phyloP scores from a whole-genome alignment of 495 filamentous ascomycete genomes.

The Penicillium lividum region DNA sequence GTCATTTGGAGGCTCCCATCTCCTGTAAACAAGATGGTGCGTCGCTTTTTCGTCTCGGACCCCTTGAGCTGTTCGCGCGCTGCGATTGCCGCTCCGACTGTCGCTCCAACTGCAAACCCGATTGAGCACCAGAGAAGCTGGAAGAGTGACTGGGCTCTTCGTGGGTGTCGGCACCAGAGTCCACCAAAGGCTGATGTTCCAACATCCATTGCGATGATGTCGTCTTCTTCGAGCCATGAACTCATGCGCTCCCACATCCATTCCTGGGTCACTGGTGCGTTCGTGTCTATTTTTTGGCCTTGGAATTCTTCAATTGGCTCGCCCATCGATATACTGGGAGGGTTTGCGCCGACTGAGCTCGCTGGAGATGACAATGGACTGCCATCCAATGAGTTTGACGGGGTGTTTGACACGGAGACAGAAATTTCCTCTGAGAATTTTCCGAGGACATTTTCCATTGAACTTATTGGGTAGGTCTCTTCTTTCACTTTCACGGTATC shows the following conservation, averaged over 20 bases:
- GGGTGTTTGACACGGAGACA: not conserved
- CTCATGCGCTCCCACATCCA: conserved; percentile 13
- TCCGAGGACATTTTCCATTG: conserved; percentile 7
- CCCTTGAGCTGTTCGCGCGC: conserved; percentile 11
- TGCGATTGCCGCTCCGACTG: conserved; percentile 15
- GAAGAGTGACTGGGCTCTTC: conserved; percentile 7
- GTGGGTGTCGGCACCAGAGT: conserved; percentile 9
- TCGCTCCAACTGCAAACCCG: conserved; percentile 15
- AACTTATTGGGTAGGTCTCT: not conserved
- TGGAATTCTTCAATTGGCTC: not conserved
- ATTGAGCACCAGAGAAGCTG: conserved; percentile 19
- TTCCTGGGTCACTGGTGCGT: conserved; percentile 10
- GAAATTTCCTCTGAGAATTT: conserved; percentile 6
- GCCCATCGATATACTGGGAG: not conserved
- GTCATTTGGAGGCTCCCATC: conserved; percentile 81
- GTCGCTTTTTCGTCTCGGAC: conserved; percentile 34
- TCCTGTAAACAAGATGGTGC: conserved; percentile 68
- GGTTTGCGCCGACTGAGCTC: not conserved
- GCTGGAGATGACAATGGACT: not conserved
- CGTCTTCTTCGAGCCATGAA: conserved; percentile 18
- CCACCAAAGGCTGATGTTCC: conserved; percentile 14
- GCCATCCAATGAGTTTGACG: not conserved
- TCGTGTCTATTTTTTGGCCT: not conserved
- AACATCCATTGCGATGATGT: conserved; percentile 13
- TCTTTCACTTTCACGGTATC: conserved; percentile 5